Conservation (phyloP, 1,139 yeast genomes). For the Candida labiduridarum region DNA sequence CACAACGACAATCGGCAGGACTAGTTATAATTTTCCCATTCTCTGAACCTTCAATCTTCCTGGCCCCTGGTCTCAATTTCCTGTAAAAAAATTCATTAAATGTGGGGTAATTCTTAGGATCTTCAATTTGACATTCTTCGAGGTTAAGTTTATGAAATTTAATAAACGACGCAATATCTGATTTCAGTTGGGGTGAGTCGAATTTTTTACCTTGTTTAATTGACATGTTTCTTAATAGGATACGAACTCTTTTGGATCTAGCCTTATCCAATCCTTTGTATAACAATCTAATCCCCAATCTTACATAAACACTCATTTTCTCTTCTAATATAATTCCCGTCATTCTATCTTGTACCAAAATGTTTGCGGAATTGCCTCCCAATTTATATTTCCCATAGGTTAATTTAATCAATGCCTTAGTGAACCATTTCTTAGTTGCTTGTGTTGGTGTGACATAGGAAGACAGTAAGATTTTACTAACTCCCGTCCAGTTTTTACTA, state of each 20-base stretch:
- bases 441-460: conserved; percentile 78
- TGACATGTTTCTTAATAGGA: conserved; percentile 63
- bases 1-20: conserved; percentile 88
- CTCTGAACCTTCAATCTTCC: conserved; percentile 64
- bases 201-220: conserved; percentile 83
- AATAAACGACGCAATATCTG: conserved; percentile 75
- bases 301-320: conserved; percentile 85
- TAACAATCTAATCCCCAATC: conserved; percentile 81
- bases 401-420: conserved; percentile 76
- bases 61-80: conserved; percentile 67
- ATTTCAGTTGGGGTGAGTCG: conserved; percentile 66
- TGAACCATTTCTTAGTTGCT: conserved; percentile 89
- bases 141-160: conserved; percentile 78
- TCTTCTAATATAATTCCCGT: conserved; percentile 91
- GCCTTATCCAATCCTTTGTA: conserved; percentile 73
- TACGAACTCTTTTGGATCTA: conserved; percentile 56
- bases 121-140: conserved; percentile 61
- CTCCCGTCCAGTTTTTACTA: conserved; percentile 74
- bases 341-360: conserved; percentile 85
- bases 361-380: conserved; percentile 92
- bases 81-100: conserved; percentile 92
- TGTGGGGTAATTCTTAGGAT: conserved; percentile 55
- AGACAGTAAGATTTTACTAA: conserved; percentile 64
- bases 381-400: conserved; percentile 86
- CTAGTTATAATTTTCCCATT: conserved; percentile 60